Evolutionary conservation across 1,284 basidiomycete species (phyloP), one percentile per base, ranked within the genome.

Genomic region (Psilocybe mexicana): DNA sequence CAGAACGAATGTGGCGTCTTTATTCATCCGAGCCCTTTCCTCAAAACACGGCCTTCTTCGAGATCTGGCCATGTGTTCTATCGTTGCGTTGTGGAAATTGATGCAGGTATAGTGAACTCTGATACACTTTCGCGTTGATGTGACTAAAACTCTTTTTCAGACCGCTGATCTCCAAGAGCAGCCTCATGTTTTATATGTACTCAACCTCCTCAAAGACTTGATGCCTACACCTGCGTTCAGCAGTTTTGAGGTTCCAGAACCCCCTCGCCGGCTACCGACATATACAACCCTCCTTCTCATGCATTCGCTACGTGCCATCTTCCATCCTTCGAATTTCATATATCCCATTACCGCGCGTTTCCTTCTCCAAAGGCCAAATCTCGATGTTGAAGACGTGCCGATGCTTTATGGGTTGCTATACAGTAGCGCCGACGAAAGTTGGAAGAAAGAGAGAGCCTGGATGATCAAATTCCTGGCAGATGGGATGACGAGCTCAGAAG

Each of bases 351-450:
- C 88, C 0, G 86, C 90, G 3, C 82, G 88, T 3, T 95, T 95
- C 79, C 80, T 96, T 6, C 79, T 96, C 0, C 93, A 96, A 72
- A 82, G 94, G 25, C 87, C 92, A 0, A 77, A 82, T 44, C 74
- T 96, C 8, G 93, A 96, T 69, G 73, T 74, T 0, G 73, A 70
- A 4, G 94, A 96, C 67, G 89, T 96, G 1, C 94, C 94, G 0
- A 83, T 95, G 82, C 75, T 97, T 36, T 94, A 92, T 71, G 80
- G 81, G 10, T 88, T 95, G 84, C 78, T 98, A 2, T 96, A 94
- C 70, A 88, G 86, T 65, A 86, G 79, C 57, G 79, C 87, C 1
- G 86, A 87, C 44, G 87, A 91, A 24, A 87, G 91, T 30, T 92
- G 90, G 86, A 89, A 87, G 74, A 88, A 87, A 68, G 93, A 98